Evolutionary conservation across 2,329 filamentous ascomycete genomes (phyloP), one percentile per base, ranked within the genome.

Genomic region (Sphaerostilbella broomeana): DNA sequence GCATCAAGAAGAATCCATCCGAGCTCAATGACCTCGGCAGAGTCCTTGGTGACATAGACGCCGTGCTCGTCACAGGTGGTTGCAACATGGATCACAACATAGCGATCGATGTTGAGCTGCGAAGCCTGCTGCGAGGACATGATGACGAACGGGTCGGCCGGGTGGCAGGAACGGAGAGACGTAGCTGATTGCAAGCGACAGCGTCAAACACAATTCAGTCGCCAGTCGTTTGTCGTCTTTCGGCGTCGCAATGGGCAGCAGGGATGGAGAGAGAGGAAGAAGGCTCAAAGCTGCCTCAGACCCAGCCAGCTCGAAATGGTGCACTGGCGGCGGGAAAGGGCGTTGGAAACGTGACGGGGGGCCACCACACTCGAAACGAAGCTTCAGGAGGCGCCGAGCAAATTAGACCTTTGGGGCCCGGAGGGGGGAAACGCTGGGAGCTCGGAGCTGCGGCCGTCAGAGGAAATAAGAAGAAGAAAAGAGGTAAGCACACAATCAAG

Each of bases 11-110:
- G 70, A 59, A 97, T 95, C 92, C 92, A 98, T 49, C 90, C 92
- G 60, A 98, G 77, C 76, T 98, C 92, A 65, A 98, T 98, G 51
- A 98, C 92, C 71, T 98, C 92, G 47, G 92, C 92, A 44, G 92
- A 97, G 68, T 98, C 92, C 69, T 97, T 97, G 45, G 92, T 98
- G 44, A 98, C 92, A 65, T 98, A 98, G 51, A 98, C 92, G 48
- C 92, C 92, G 68, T 98, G 92, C 65, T 98, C 92, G 65, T 98
- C 92, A 68, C 92, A 98, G 53, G 92, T 98, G 24, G 92, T 98
- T 49, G 92, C 92, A 59, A 97, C 90, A 67, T 98, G 92, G 63
- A 97, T 95, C 58, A 98, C 86, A 51, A 95, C 84, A 68, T 95
- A 98, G 64, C 90, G 86, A 70, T 98, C 92, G 67, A 95, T 78